phyloP scores from a whole-genome alignment of 371 early-diverging fungal species.

The Rhizopus arrhizus region DNA sequence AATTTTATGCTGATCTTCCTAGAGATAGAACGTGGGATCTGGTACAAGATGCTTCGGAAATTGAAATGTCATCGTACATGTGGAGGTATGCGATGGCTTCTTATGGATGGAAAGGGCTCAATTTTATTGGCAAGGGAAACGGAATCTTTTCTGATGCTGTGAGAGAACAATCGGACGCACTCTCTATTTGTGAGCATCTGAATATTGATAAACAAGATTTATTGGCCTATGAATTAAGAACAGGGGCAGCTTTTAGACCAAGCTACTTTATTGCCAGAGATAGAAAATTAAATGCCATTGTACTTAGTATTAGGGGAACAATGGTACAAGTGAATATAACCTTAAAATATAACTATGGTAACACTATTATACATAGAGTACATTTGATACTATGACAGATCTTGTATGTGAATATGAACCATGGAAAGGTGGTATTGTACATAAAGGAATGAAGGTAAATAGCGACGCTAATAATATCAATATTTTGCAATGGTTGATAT shows the following conservation, averaged over 20 bases:
- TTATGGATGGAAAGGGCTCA: conserved; percentile 79
- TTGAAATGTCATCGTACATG: conserved; percentile 56
- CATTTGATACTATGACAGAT: conserved; percentile 81
- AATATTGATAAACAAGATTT: conserved; percentile 66
- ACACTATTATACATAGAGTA: conserved; percentile 49
- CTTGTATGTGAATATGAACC: conserved; percentile 80
- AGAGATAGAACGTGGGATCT: conserved; percentile 37
- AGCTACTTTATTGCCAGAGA: conserved; percentile 76
- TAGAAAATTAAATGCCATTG: conserved; percentile 64
- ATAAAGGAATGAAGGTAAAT: conserved; percentile 70
- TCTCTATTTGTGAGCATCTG: conserved; percentile 69
- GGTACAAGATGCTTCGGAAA: conserved; percentile 45
- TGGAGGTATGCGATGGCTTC: conserved; percentile 63
- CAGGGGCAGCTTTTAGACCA: conserved; percentile 71
- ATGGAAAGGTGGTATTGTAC: conserved; percentile 84
- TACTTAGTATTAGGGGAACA: conserved; percentile 78
- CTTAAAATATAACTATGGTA: background rate
- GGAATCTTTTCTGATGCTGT: conserved; percentile 68
- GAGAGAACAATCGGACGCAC: conserved; percentile 65
- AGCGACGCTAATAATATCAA: background rate
- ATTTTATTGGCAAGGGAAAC: conserved; percentile 73
- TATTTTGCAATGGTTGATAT: background rate
- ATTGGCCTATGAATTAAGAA: conserved; percentile 70
- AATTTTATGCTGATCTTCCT: conserved; percentile 51
- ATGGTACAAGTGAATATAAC: conserved; percentile 52